These are phyloP conservation scores for Kitagawia praeruptora DNA, from an alignment of 129 eudicot genomes.

Conservation along the genomic window DNA sequence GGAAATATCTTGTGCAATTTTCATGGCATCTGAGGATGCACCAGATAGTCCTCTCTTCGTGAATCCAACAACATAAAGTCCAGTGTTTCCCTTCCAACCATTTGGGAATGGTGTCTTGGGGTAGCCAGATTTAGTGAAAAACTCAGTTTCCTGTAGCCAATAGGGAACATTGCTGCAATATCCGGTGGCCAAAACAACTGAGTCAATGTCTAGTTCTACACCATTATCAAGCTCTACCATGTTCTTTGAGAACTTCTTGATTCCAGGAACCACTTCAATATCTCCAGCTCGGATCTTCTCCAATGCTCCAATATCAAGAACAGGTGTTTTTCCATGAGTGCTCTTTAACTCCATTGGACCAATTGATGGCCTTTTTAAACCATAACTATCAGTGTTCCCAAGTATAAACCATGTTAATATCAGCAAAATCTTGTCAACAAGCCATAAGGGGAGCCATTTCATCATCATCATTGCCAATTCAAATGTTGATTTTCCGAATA, in stretches of 20 bases:
- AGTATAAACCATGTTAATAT: constrained; percentile 20
- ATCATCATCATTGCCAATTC: constrained; percentile 33
- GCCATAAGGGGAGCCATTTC: constrained; percentile 33
- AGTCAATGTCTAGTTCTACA: constrained; percentile 15
- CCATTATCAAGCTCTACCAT: constrained; percentile 23
- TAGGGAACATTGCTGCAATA: constrained; percentile 24
- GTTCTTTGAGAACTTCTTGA: constrained; percentile 12
- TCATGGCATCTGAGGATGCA: constrained; percentile 72
- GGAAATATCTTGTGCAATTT: constrained; percentile 71
- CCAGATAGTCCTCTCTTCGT: constrained; percentile 93
- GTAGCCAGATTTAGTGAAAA: constrained; percentile 55
- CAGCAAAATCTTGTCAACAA: constrained; percentile 26
- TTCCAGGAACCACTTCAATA: constrained; percentile 32
- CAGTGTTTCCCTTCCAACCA: constrained; percentile 81
- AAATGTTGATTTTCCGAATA: constrained; percentile 32
- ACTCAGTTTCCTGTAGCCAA: constrained; percentile 49
- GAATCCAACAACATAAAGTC: constrained; percentile 81
- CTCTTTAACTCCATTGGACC: constrained; percentile 33
- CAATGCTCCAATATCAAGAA: constrained; percentile 33
- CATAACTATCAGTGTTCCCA: constrained; percentile 22
- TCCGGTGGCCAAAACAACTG: constrained; percentile 28
- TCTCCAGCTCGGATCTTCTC: constrained; percentile 19
- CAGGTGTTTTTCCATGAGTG: constrained; percentile 28
- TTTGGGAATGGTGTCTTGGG: constrained; percentile 55
- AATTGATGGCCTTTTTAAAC: constrained; percentile 25